Percentiles rank a stretch among this genome's conserved stretches.
These are phyloP conservation scores for Leptographium flavum DNA, from an alignment of 2,329 filamentous ascomycete species.

Conservation along the genomic window DNA sequence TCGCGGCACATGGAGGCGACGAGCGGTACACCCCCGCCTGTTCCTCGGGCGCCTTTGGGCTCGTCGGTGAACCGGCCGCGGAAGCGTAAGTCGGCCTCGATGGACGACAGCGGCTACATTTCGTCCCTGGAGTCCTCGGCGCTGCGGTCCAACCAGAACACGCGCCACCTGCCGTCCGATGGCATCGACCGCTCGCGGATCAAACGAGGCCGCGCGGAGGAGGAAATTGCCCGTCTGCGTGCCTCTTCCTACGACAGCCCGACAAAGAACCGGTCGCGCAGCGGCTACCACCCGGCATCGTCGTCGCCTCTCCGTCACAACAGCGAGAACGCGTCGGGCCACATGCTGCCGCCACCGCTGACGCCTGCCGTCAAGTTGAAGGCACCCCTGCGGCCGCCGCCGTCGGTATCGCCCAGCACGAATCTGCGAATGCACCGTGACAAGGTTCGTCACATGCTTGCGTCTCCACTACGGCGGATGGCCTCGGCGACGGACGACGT, in stretches of 20 bases:
- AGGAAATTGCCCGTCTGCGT: slow-evolving; percentile 85
- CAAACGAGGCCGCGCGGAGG: slow-evolving; percentile 83
- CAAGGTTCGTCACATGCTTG: slow-evolving; percentile 66
- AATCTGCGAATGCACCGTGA: slow-evolving; percentile 81
- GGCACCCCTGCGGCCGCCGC: slow-evolving; percentile 39
- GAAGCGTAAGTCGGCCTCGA: slow-evolving; percentile 63
- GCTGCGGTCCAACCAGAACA: slow-evolving; percentile 53
- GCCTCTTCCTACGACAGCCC: slow-evolving; percentile 91
- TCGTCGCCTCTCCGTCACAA: slow-evolving; percentile 53
- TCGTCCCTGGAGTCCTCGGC: slow-evolving; percentile 90
- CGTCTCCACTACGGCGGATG: slow-evolving; percentile 51
- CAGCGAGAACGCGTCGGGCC: slow-evolving; percentile 27
- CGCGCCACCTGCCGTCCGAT: slow-evolving; percentile 59
- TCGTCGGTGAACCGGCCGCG: slow-evolving; percentile 49
- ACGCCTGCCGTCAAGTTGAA: slow-evolving; percentile 78
- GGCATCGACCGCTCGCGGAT: slow-evolving; percentile 57
- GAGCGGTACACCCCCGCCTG: slow-evolving; percentile 64
- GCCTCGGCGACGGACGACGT: slow-evolving; percentile 16
- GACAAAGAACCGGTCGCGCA: slow-evolving; percentile 48
- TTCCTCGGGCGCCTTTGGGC: slow-evolving; percentile 33
- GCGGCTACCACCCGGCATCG: slow-evolving; percentile 37
- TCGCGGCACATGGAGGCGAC: slow-evolving; percentile 42
- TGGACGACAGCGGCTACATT: slow-evolving; percentile 92
- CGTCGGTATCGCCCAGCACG: slow-evolving; percentile 84
- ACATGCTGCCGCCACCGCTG: slow-evolving; percentile 54